A percentile compares a stretch with the other conserved stretches of the same genome.
Evolutionary conservation across 306 rosid species (phyloP).

Genomic region (Medicago truncatula): DNA sequence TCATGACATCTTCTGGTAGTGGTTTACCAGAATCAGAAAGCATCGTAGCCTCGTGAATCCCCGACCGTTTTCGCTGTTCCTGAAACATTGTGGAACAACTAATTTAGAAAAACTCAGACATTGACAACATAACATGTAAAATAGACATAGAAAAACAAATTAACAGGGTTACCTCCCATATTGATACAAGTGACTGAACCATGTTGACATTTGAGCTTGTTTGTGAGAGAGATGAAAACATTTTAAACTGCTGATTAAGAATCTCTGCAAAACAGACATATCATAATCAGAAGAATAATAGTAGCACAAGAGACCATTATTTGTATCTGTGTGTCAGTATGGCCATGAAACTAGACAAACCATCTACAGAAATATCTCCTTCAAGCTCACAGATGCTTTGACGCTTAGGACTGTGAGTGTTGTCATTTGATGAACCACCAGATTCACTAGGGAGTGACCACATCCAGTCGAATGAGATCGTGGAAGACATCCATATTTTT

Average conservation of each 20-base stretch:
- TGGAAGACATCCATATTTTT: conserved; percentile 69
- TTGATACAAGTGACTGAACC: conserved; percentile 93
- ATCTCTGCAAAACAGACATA: conserved; percentile 63
- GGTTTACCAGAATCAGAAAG: conserved; percentile 74
- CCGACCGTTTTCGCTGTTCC: conserved; percentile 78
- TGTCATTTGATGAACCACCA: conserved; percentile 50
- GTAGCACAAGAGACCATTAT: conserved; percentile 27
- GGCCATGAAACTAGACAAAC: conserved; percentile 57
- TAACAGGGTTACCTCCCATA: conserved; percentile 78
- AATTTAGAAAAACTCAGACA: conserved; percentile 35
- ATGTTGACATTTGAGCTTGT: conserved; percentile 73
- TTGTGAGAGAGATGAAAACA: conserved; percentile 87
- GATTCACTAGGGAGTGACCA: conserved; percentile 57
- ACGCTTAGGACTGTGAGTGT: conserved; percentile 53
- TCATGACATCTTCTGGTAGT: conserved; percentile 70
- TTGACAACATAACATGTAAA: conserved; percentile 22
- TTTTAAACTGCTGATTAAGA: conserved; percentile 72
- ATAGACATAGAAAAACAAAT: conserved; percentile 31
- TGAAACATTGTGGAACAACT: conserved; percentile 44
- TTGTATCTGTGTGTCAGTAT: conserved; percentile 28
- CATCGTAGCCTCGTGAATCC: conserved; percentile 54
- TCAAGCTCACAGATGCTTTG: conserved; percentile 90
- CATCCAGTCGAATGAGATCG: conserved; percentile 68
- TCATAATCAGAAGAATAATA: conserved; percentile 10
- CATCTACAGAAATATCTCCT: conserved; percentile 81